These are phyloP conservation scores for Sphaerobolus stellatus DNA, from an alignment of 1,284 basidiomycete species.

Conservation along the genomic window DNA sequence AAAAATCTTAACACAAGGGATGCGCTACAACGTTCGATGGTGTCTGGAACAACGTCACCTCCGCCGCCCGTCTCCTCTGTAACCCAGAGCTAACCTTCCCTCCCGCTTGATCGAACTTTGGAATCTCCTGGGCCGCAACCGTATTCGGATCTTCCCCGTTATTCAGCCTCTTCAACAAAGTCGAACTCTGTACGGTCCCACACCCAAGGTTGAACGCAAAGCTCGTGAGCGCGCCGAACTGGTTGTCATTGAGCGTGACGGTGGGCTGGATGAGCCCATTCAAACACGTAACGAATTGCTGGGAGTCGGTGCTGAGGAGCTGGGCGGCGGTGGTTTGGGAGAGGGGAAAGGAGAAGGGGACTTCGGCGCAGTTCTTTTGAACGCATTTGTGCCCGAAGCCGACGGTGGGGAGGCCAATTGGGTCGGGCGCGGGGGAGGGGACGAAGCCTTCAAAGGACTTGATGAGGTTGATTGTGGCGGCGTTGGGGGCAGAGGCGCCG, in stretches of 20 bases:
- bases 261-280: not conserved
- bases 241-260: not conserved
- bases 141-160: not conserved
- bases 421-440: slow-evolving; percentile 6
- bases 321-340: not conserved
- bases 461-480: not conserved
- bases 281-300: not conserved
- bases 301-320: not conserved
- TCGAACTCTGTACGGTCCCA: not conserved
- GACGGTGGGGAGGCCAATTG: slow-evolving; percentile 2
- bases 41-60: too few species aligned
- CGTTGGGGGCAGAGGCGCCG: not conserved
- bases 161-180: not conserved
- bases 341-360: not conserved
- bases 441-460: not conserved
- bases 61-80: too few species aligned
- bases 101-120: not conserved
- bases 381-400: not conserved
- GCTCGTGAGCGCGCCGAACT: not conserved
- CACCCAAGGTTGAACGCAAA: slow-evolving; percentile 1
- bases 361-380: not conserved
- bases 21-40: too few species aligned
- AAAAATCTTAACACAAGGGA: too few species aligned
- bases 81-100: too few species aligned
- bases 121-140: not conserved